These are phyloP conservation scores for Pholiota adiposa DNA, from an alignment of 1,284 basidiomycete genomes.

Conservation along the genomic window DNA sequence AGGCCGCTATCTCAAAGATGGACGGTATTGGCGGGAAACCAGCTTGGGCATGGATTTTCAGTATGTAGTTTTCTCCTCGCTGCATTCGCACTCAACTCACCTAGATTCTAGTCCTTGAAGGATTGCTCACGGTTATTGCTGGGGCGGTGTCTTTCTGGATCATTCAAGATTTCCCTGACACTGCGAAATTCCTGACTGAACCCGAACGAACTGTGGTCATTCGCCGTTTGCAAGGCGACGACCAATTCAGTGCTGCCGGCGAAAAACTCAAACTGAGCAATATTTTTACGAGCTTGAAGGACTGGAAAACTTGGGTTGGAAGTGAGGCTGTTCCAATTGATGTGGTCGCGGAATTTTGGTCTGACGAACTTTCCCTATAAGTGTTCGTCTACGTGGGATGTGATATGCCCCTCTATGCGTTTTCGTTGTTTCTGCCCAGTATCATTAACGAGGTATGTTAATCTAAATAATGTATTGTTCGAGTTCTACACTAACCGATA, in stretches of 20 bases:
- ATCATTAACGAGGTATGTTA: constrained; percentile 64
- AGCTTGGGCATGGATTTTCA: constrained; percentile 76
- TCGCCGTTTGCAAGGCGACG: constrained; percentile 68
- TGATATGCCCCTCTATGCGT: constrained; percentile 73
- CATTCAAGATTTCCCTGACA: constrained; percentile 83
- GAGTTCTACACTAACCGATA: too few relatives aligned
- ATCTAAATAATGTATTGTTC: neutral
- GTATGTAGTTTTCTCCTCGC: constrained; percentile 25
- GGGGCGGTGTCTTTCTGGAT: constrained; percentile 75
- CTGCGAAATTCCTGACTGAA: constrained; percentile 75
- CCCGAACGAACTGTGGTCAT: constrained; percentile 72
- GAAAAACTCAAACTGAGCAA: constrained; percentile 66
- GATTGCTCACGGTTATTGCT: constrained; percentile 66
- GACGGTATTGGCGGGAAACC: constrained; percentile 68
- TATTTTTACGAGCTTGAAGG: constrained; percentile 61
- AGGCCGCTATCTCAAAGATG: constrained; percentile 74
- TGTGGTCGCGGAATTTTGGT: neutral
- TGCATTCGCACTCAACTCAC: neutral
- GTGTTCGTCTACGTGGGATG: constrained; percentile 61
- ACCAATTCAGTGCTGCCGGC: constrained; percentile 75
- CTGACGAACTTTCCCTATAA: constrained; percentile 26
- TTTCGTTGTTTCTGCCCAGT: constrained; percentile 73
- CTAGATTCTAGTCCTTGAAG: constrained; percentile 34
- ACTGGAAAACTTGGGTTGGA: constrained; percentile 78
- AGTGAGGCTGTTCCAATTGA: constrained; percentile 41